Percentiles rank a stretch among this genome's conserved stretches.
Conservation (phyloP, 2,329 filamentous ascomycete genomes). For the Geoglossum cookeanum region DNA sequence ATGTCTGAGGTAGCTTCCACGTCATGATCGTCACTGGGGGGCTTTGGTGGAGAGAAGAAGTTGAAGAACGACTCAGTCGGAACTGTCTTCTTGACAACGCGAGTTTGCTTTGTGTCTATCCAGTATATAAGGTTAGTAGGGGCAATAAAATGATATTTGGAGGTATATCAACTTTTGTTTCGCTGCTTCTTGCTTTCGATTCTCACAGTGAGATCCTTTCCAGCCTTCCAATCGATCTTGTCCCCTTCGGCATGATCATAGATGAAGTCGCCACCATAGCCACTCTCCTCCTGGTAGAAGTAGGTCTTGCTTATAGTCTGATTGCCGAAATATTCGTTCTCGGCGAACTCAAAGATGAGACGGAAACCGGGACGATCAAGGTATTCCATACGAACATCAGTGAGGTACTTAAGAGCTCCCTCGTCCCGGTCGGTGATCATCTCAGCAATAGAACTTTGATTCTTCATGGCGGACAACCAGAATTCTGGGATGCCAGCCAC, state of each 20-base stretch:
- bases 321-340: constrained; percentile 96
- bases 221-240: constrained; percentile 91
- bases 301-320: constrained; percentile 96
- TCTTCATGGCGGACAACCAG: constrained; percentile 99
- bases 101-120: constrained; percentile 92
- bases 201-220: constrained; percentile 82
- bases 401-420: constrained; percentile 72
- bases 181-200: constrained; percentile 99
- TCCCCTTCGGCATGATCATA: constrained; percentile 98
- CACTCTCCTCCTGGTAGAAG: constrained; percentile 96
- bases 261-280: constrained; percentile 97
- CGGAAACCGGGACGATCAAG: constrained; percentile 96
- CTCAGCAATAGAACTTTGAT: constrained; percentile 89
- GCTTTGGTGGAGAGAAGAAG: constrained; percentile 92
- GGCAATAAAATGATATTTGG: not conserved
- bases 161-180: constrained; percentile 69
- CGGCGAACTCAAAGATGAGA: constrained; percentile 88
- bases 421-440: constrained; percentile 98
- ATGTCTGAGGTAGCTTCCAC: constrained; percentile 71
- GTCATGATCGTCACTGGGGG: constrained; percentile 55
- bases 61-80: constrained; percentile 95
- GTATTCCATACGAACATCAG: constrained; percentile 97
- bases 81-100: constrained; percentile 97
- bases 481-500: constrained; percentile 88
- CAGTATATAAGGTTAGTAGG: constrained; percentile 9